Conservation (phyloP, 192 early-diverging fungal genomes). For the Coemansia sp. region DNA sequence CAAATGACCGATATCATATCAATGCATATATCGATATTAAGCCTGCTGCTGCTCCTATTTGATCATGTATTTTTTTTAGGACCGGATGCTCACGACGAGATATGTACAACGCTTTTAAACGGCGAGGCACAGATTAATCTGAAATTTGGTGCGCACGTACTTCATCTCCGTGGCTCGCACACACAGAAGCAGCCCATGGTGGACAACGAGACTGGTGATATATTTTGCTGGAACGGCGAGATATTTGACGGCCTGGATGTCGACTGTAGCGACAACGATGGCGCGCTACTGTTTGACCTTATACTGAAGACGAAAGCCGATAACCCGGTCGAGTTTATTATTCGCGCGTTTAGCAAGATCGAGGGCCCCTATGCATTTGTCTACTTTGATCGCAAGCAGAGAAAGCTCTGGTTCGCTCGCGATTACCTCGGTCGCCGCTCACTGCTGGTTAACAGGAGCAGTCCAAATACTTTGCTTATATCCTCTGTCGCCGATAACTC, state of each 20-base stretch:
- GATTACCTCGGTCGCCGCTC: constrained; percentile 87
- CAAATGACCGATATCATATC: neutral
- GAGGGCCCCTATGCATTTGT: constrained; percentile 85
- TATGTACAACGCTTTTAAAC: neutral
- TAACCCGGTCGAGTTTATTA: constrained; percentile 30
- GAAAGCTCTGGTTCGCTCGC: constrained; percentile 75
- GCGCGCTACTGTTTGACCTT: constrained; percentile 46
- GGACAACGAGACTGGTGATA: constrained; percentile 45
- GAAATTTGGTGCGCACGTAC: constrained; percentile 51
- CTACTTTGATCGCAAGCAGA: constrained; percentile 51
- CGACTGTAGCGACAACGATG: constrained; percentile 60
- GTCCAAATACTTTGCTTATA: constrained; percentile 51
- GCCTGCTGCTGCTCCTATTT: neutral
- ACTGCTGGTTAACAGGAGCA: constrained; percentile 11
- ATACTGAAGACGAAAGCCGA: constrained; percentile 33
- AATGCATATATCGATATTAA: neutral
- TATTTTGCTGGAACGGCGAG: constrained; percentile 88
- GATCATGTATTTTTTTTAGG: constrained; percentile 15
- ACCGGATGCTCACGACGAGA: constrained; percentile 26
- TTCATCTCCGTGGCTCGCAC: constrained; percentile 68
- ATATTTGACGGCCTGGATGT: constrained; percentile 78
- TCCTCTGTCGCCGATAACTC: constrained; percentile 45
- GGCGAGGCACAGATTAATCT: constrained; percentile 2
- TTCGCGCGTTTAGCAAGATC: constrained; percentile 57
- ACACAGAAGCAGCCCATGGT: constrained; percentile 63